A percentile compares a stretch with the other conserved stretches of the same genome.
Conservation (phyloP, 2,329 filamentous ascomycete species). For the Hirsutella rhossiliensis region DNA sequence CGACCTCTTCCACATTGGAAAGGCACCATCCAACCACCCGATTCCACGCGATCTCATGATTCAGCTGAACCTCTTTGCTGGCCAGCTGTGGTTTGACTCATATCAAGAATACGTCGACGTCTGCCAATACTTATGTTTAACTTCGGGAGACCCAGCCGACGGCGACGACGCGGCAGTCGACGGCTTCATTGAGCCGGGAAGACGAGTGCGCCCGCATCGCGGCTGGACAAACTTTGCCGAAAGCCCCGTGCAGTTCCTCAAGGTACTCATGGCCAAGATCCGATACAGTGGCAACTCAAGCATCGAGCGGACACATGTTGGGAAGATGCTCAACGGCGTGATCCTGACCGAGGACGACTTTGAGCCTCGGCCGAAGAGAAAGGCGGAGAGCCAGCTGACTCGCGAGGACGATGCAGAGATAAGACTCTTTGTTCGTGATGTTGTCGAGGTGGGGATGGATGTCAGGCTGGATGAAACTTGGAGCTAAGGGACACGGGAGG, state of each 20-base stretch:
- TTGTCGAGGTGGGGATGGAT: too few relatives aligned
- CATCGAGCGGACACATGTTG: conserved; percentile 30
- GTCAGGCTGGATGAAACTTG: too few relatives aligned
- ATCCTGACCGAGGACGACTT: conserved; percentile 12
- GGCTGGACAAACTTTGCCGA: conserved; percentile 12
- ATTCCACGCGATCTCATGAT: conserved; percentile 16
- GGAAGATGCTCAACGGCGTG: conserved; percentile 21
- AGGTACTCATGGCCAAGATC: conserved; percentile 20
- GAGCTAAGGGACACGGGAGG: too few relatives aligned
- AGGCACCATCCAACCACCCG: background rate
- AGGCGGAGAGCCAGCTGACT: background rate
- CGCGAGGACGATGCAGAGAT: background rate
- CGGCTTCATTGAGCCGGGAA: conserved; percentile 19
- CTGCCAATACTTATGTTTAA: conserved; percentile 40
- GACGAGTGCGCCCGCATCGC: background rate
- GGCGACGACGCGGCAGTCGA: conserved; percentile 8
- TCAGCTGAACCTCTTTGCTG: conserved; percentile 54
- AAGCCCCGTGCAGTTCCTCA: conserved; percentile 26
- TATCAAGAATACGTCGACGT: conserved; percentile 40
- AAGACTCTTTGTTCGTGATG: background rate
- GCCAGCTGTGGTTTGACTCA: conserved; percentile 49
- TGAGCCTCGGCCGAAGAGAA: background rate
- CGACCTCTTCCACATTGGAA: background rate
- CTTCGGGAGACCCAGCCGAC: conserved; percentile 8
- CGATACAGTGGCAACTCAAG: conserved; percentile 19